phyloP scores from a whole-genome alignment of 306 rosid genomes.

The Cyamopsis tetragonoloba region DNA sequence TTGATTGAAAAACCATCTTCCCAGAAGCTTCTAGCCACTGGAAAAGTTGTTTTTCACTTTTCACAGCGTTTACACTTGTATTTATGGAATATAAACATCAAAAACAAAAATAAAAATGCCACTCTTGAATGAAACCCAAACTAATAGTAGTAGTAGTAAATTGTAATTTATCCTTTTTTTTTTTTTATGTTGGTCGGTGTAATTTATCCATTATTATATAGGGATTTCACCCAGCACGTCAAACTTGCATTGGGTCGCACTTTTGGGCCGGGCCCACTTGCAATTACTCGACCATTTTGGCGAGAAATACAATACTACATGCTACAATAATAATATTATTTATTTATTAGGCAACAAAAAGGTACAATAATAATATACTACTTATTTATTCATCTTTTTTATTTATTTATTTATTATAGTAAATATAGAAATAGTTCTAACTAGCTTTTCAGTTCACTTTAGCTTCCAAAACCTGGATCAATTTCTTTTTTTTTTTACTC shows the following conservation, averaged over 20 bases:
- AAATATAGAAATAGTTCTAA: not conserved
- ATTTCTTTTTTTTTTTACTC: not conserved
- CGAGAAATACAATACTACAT: not conserved
- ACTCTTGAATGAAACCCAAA: too few relatives aligned
- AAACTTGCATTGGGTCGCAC: not conserved
- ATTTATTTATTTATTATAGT: not conserved
- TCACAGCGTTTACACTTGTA: too few relatives aligned
- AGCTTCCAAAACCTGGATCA: not conserved
- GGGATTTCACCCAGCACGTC: not conserved
- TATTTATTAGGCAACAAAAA: not conserved
- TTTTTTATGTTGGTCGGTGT: too few relatives aligned
- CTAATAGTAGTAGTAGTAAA: too few relatives aligned
- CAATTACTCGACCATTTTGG: not conserved
- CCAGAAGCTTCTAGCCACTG: too few relatives aligned
- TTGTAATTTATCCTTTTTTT: too few relatives aligned
- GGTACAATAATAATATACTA: not conserved
- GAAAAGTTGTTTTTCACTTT: too few relatives aligned
- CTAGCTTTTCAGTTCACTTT: not conserved
- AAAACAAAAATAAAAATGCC: too few relatives aligned
- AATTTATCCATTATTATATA: not conserved
- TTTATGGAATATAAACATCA: too few relatives aligned
- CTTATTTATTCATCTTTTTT: too few relatives aligned
- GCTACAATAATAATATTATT: too few relatives aligned
- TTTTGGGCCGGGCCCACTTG: slow-evolving; percentile 4
- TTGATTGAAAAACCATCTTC: too few relatives aligned